Percentiles rank a stretch among this genome's conserved stretches.
Conservation (phyloP, 495 filamentous ascomycete species). For the Tuber microsphaerosporum region DNA sequence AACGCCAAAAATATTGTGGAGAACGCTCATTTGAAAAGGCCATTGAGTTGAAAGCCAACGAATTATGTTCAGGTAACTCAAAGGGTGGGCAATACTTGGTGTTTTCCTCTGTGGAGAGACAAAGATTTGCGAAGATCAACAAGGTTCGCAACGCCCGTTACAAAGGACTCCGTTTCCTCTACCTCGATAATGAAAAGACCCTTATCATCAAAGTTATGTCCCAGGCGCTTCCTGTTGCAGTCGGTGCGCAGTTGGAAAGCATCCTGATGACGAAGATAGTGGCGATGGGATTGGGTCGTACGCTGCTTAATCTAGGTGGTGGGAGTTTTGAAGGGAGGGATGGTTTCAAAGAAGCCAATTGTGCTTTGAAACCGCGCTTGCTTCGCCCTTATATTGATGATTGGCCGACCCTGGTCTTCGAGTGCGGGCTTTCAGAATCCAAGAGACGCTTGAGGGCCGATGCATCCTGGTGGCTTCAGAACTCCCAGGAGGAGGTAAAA, state of each 20-base stretch:
- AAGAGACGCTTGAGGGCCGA: not conserved
- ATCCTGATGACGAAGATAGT: not conserved
- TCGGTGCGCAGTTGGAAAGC: not conserved
- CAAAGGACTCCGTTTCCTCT: not conserved
- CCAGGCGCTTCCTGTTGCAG: not conserved
- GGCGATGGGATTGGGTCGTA: not conserved
- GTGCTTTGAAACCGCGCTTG: not conserved
- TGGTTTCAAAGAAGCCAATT: conserved; percentile 9
- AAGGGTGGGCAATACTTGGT: no score
- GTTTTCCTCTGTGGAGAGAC: not conserved
- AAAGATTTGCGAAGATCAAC: not conserved
- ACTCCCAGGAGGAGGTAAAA: conserved; percentile 6
- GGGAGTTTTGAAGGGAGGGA: conserved; percentile 5
- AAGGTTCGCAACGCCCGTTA: not conserved
- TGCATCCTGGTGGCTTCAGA: conserved; percentile 13
- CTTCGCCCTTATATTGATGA: not conserved
- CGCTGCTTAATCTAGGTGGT: not conserved
- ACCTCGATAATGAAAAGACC: not conserved
- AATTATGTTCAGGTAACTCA: no score
- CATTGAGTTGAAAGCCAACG: no score
- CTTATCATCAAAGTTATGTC: conserved; percentile 12
- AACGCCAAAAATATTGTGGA: no score
- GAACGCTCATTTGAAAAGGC: no score
- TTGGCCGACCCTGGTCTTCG: conserved; percentile 10
- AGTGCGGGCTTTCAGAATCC: conserved; percentile 5